These are phyloP conservation scores for Chaetomium tenue DNA, from an alignment of 495 filamentous ascomycete species.

Conservation along the genomic window DNA sequence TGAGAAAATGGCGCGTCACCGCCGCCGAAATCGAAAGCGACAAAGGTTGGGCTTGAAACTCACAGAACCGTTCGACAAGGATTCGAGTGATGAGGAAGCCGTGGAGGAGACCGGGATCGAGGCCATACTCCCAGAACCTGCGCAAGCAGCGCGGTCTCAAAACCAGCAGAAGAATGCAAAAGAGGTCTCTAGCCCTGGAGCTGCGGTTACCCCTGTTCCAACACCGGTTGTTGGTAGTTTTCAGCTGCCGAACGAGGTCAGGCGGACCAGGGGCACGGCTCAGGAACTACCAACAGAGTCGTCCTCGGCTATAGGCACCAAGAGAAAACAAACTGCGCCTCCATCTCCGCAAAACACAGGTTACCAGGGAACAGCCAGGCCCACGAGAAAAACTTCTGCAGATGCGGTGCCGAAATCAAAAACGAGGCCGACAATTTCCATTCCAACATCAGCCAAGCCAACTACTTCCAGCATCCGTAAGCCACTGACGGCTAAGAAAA, in stretches of 20 bases:
- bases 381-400: slow-evolving; percentile 1
- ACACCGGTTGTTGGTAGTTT: neutral
- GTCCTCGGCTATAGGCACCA: slow-evolving; percentile 6
- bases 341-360: slow-evolving; percentile 23
- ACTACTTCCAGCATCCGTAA: neutral
- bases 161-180: slow-evolving; percentile 18
- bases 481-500: slow-evolving; percentile 27
- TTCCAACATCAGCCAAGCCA: neutral
- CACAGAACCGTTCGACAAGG: slow-evolving; percentile 24
- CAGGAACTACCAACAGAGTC: neutral
- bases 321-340: slow-evolving; percentile 9
- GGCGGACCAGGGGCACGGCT: neutral
- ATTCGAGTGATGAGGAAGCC: slow-evolving; percentile 28
- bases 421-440: slow-evolving; percentile 3
- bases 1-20: slow-evolving; percentile 45
- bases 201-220: neutral
- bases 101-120: slow-evolving; percentile 16
- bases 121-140: neutral
- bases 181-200: neutral
- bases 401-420: slow-evolving; percentile 11
- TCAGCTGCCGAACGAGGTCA: neutral
- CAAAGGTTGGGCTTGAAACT: slow-evolving; percentile 37
- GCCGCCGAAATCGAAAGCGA: slow-evolving; percentile 49
- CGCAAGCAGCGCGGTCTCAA: neutral
- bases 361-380: slow-evolving; percentile 37